Percentiles rank a stretch among this genome's conserved stretches.
Conservation (phyloP, 345 rosid species). For the Murraya koenigii region DNA sequence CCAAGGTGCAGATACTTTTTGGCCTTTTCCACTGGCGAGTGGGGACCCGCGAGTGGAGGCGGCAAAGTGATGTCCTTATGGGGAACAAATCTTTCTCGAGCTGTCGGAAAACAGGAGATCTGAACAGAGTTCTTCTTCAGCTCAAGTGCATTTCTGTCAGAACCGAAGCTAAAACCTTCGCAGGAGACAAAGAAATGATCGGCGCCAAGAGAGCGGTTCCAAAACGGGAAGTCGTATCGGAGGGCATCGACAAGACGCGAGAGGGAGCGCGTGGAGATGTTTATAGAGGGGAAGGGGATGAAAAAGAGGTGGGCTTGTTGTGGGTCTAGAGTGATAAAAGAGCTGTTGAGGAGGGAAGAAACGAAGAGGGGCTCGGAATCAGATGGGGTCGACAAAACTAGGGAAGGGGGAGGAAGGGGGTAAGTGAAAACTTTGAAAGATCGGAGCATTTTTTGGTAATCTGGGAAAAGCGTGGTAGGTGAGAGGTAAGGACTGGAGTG, state of each 20-base stretch:
- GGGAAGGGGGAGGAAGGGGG: slow-evolving; percentile 19
- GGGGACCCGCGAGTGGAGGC: slow-evolving; percentile 20
- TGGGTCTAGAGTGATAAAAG: slow-evolving; percentile 41
- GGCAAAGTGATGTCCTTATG: slow-evolving; percentile 60
- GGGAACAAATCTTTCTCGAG: slow-evolving; percentile 37
- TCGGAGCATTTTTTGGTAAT: slow-evolving; percentile 43
- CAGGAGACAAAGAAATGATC: slow-evolving; percentile 54
- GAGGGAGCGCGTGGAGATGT: slow-evolving; percentile 31
- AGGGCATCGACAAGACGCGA: slow-evolving; percentile 32
- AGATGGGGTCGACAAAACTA: slow-evolving; percentile 26
- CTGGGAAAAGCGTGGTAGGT: slow-evolving; percentile 28
- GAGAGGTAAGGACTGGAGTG: slow-evolving; percentile 39
- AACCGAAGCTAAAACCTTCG: slow-evolving; percentile 33
- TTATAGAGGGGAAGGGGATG: slow-evolving; percentile 40
- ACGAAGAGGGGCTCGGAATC: slow-evolving; percentile 37
- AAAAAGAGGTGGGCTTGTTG: slow-evolving; percentile 55
- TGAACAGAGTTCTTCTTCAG: slow-evolving; percentile 64
- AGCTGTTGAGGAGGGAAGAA: slow-evolving; percentile 40
- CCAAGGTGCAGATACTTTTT: slow-evolving; percentile 18
- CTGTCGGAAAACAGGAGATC: slow-evolving; percentile 54
- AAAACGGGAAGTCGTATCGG: slow-evolving; percentile 42
- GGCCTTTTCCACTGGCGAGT: slow-evolving; percentile 9
- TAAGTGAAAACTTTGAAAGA: slow-evolving; percentile 48
- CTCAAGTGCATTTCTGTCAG: slow-evolving; percentile 53
- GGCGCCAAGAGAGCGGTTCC: slow-evolving; percentile 70